Evolutionary conservation across 1,284 basidiomycete species (phyloP).

Genomic region (Trametes sp.): DNA sequence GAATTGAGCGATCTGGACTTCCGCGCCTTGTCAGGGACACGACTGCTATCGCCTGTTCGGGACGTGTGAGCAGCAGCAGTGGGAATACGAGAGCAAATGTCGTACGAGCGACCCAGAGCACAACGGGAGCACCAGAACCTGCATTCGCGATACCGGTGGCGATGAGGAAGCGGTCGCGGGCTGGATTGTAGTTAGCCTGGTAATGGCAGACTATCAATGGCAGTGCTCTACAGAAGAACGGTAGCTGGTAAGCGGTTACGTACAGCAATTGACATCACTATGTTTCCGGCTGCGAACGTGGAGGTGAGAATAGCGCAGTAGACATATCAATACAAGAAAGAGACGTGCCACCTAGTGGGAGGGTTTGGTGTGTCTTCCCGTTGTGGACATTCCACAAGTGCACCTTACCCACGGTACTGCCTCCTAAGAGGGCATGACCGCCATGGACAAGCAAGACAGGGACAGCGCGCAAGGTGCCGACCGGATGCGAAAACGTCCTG

Average conservation of each 20-base stretch:
- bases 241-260: no score
- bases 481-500: neutral
- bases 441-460: constrained; percentile 17
- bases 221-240: no score
- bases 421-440: constrained; percentile 11
- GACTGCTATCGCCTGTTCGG: no score
- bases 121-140: neutral
- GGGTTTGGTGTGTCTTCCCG: neutral
- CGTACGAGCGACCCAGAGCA: neutral
- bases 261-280: no score
- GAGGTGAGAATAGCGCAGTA: no score
- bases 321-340: no score
- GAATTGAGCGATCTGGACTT: no score
- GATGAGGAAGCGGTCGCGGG: constrained; percentile 4
- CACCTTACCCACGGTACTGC: neutral
- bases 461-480: neutral
- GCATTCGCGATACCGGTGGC: constrained; percentile 3
- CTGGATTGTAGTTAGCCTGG: constrained; percentile 15
- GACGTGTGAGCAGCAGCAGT: no score
- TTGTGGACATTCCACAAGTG: neutral
- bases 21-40: no score
- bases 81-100: no score
- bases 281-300: no score
- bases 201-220: no score
- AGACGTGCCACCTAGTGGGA: neutral